These are phyloP conservation scores for Aspergillus sparsus DNA, from an alignment of 495 filamentous ascomycete genomes.

Conservation along the genomic window DNA sequence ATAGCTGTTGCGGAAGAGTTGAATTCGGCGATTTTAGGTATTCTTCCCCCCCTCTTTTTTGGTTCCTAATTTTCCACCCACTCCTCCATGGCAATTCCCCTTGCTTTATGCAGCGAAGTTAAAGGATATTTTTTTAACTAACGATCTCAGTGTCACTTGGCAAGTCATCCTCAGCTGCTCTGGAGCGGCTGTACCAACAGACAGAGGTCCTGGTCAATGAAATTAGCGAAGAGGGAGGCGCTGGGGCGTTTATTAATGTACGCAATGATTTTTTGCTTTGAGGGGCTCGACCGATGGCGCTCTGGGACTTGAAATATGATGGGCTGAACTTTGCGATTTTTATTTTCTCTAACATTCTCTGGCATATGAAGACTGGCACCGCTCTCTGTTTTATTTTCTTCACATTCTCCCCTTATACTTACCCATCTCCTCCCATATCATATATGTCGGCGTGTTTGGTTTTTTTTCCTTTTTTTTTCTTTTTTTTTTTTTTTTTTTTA, in stretches of 20 bases:
- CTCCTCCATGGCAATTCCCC: neutral
- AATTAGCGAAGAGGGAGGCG: slow-evolving; percentile 77
- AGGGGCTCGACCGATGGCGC: slow-evolving; percentile 12
- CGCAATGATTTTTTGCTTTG: slow-evolving; percentile 60
- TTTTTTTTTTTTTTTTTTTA: neutral
- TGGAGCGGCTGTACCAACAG: slow-evolving; percentile 86
- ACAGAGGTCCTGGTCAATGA: slow-evolving; percentile 83
- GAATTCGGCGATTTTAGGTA: slow-evolving; percentile 92
- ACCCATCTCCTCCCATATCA: neutral
- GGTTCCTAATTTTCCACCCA: no score
- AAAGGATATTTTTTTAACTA: slow-evolving; percentile 16
- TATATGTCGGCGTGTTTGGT: neutral
- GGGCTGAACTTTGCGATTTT: slow-evolving; percentile 9
- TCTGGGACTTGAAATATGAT: slow-evolving; percentile 12
- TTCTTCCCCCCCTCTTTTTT: slow-evolving; percentile 28
- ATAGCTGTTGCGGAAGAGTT: slow-evolving; percentile 88
- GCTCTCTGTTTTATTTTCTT: slow-evolving; percentile 8
- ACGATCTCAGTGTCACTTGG: slow-evolving; percentile 73
- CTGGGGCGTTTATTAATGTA: slow-evolving; percentile 86
- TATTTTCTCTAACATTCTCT: neutral
- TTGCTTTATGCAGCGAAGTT: slow-evolving; percentile 4
- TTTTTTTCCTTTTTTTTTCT: neutral
- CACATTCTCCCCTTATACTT: neutral
- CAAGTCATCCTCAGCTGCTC: slow-evolving; percentile 81
- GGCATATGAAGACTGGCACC: slow-evolving; percentile 19